These are phyloP conservation scores for Musa schizocarpa DNA, from an alignment of 176 grass and related monocot species.

Conservation along the genomic window DNA sequence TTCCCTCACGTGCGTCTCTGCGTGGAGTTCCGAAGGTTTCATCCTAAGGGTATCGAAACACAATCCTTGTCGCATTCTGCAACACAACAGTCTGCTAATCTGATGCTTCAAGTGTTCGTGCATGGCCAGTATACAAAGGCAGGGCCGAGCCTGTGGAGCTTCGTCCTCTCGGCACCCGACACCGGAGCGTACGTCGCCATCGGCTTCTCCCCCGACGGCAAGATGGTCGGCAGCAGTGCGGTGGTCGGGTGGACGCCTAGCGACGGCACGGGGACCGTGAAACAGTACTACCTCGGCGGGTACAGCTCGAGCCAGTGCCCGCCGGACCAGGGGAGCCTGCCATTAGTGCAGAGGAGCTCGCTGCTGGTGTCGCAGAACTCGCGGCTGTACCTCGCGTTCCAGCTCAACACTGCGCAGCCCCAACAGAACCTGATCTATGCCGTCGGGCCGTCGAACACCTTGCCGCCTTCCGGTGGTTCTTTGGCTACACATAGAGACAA, in stretches of 20 bases:
- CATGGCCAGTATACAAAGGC: slow-evolving; percentile 18
- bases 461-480: slow-evolving; percentile 18
- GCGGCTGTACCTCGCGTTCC: slow-evolving; percentile 47
- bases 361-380: slow-evolving; percentile 34
- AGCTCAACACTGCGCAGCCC: slow-evolving; percentile 26
- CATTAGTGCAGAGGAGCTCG: slow-evolving; percentile 13
- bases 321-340: slow-evolving; percentile 37
- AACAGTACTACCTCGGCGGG: slow-evolving; percentile 50
- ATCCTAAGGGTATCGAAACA: slow-evolving; percentile 26
- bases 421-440: slow-evolving; percentile 31
- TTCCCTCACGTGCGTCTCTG: slow-evolving; percentile 32
- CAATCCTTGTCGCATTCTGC: background rate
- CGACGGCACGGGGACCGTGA: slow-evolving; percentile 17
- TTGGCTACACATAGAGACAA: slow-evolving; percentile 27
- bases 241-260: slow-evolving; percentile 32
- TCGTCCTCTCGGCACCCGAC: slow-evolving; percentile 14
- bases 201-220: slow-evolving; percentile 33
- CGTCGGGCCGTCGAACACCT: slow-evolving; percentile 15
- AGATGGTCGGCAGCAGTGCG: slow-evolving; percentile 48
- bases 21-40: slow-evolving; percentile 39
- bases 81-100: background rate
- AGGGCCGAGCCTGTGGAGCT: slow-evolving; percentile 5
- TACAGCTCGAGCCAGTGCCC: slow-evolving; percentile 30
- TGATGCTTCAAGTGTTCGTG: background rate
- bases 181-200: slow-evolving; percentile 31